phyloP scores from a whole-genome alignment of 805 yeast genomes.

The Maudiozyma turicensis region DNA sequence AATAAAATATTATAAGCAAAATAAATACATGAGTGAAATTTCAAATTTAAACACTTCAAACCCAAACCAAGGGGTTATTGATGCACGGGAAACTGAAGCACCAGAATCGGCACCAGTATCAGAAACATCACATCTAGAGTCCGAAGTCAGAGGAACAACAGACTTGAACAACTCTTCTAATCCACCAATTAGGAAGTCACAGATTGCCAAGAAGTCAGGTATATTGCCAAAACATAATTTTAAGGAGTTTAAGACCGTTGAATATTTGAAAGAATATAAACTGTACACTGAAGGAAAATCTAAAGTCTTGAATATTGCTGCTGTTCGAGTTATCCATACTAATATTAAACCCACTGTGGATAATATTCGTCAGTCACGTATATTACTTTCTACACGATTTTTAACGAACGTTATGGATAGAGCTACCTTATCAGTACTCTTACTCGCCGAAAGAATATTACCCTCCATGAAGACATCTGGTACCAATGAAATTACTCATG shows the following conservation, averaged over 20 bases:
- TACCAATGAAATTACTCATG: conserved; percentile 38
- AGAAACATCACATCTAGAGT: too few relatives aligned
- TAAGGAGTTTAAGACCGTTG: conserved; percentile 23
- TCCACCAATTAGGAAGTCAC: neutral
- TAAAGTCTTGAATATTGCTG: conserved; percentile 29
- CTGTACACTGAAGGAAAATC: conserved; percentile 35
- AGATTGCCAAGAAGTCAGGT: neutral
- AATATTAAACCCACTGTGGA: conserved; percentile 28
- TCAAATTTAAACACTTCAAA: too few relatives aligned
- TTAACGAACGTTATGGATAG: conserved; percentile 41
- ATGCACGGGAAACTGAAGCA: too few relatives aligned
- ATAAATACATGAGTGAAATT: too few relatives aligned
- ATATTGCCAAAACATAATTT: neutral
- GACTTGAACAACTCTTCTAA: too few relatives aligned
- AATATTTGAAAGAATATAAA: conserved; percentile 41
- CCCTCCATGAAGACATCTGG: conserved; percentile 54
- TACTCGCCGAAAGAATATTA: conserved; percentile 43
- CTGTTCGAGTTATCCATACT: conserved; percentile 28
- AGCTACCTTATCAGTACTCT: conserved; percentile 46
- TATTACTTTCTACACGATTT: conserved; percentile 33
- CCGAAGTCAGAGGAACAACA: too few relatives aligned
- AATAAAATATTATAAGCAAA: too few relatives aligned
- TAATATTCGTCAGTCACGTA: conserved; percentile 22
- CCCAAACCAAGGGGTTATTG: too few relatives aligned
- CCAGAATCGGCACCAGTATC: too few relatives aligned